A percentile compares a stretch with the other conserved stretches of the same genome.
phyloP scores from a whole-genome alignment of 805 yeast species.

The Saccharomycopsis babjevae region DNA sequence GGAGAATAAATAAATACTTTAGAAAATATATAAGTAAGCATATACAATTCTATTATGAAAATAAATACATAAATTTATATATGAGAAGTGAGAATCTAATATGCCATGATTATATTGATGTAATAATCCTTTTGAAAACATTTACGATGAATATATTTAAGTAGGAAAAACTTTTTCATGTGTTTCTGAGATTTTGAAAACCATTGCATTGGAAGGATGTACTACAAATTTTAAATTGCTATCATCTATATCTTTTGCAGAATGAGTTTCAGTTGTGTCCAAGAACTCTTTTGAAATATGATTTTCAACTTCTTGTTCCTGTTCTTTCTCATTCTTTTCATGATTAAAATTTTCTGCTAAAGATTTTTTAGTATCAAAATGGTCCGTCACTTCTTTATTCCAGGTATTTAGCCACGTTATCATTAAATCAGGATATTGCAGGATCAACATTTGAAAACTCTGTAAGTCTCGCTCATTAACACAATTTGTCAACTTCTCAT shows the following conservation, averaged over 20 bases:
- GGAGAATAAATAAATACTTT: too few species aligned
- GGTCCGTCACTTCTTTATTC: background rate
- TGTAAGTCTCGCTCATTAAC: background rate
- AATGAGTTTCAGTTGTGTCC: background rate
- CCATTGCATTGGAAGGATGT: conserved; percentile 18
- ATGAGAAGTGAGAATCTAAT: background rate
- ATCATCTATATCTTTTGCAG: background rate
- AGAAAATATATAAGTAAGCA: too few species aligned
- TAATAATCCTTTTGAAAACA: too few species aligned
- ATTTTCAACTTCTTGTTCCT: background rate
- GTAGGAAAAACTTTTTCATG: conserved; percentile 17
- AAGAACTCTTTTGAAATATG: background rate
- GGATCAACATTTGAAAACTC: background rate
- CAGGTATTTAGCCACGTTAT: background rate
- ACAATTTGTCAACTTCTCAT: conserved; percentile 1
- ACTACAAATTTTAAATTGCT: conserved; percentile 3
- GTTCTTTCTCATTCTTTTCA: background rate
- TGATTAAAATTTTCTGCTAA: background rate
- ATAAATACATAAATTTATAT: background rate
- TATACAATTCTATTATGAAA: too few species aligned
- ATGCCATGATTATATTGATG: background rate
- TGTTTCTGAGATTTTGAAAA: conserved; percentile 4
- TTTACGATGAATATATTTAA: background rate
- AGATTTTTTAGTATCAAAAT: background rate
- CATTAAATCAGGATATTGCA: background rate